Base-by-base conservation (phyloP, 352 stramenopile species). In the Pythium aristosporum region DNA sequence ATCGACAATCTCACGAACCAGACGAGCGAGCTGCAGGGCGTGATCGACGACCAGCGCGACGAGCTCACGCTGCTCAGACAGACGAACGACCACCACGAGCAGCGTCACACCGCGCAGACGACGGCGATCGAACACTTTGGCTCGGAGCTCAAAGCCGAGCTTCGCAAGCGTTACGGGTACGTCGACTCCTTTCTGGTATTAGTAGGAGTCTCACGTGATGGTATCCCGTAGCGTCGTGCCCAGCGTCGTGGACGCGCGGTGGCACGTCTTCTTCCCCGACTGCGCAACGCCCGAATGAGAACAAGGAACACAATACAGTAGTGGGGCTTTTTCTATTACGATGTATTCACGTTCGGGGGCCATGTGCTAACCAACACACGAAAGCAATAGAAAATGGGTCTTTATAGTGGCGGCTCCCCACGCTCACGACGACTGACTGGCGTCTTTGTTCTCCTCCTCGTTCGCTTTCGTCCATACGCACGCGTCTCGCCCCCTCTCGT, bases 121-220 rank as follows among this genome's bases (percentile, higher is more conserved):
- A 60, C 56, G 16, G 68, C 72, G 25, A 78, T 73, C 39, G 73
- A 83, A 60, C 58, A 89, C 71, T 91, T 89, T 62, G 71, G 72
- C 12, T 63, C 62, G 16, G 77, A 87, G 36, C 62, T 89, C 30
- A 78, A 85, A 39, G 44, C 44, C 32, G 74, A 88, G 51, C 47
- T 91, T 9, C 74, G 72, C 20, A 80, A 77, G 57, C 81, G 81
- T 50, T 87, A 88, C 53, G 81, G 79, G 79, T 90, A 43, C 50
- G 74, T 34, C 37, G 37, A 42, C 37, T 42, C 15, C 37, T 42
- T 6, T 11, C 37, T 18, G 5, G 39, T 39, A 20, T 4, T 57
- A 44, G 4, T 51, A 34, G n/a, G 23, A 18, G 44, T 15, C n/a
- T 51, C 13, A 46, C 39, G 39, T 21, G 18, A 46, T n/a, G 34